Evolutionary conservation across 495 filamentous ascomycete species (phyloP), one percentile per base, ranked within the genome.

Genomic region (Aspergillus nanangensis): DNA sequence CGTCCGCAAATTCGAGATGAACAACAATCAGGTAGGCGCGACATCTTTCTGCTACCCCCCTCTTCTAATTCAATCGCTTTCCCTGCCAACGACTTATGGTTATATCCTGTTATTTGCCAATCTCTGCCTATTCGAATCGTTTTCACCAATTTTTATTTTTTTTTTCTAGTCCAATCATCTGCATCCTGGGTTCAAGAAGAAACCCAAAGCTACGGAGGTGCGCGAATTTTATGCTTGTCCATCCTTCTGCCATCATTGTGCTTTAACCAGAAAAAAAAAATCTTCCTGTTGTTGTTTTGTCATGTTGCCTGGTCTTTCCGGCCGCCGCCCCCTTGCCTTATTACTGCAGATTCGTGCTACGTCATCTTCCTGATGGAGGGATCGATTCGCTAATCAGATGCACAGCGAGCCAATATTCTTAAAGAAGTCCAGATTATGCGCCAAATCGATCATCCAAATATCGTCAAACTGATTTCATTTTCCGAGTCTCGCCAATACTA

Each of bases 381-480:
- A 4, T 38, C 15, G 5, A 40, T 41, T 37, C 13, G 41, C 52
- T 59, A 31, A 58, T 47, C 32, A 33, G 5, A 44, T 54, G 41
- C 48, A 55, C 64, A 98, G 93, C 78, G 93, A 72, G 86, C 90
- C 45, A 98, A 97, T 54, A 96, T 98, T 47, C 72, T 97, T 38
- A 98, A 98, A 65, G 93, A 98, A 63, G 94, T 98, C 10, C 90
- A 95, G 63, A 97, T 98, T 62, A 98, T 98, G 93, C 88, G 89
- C 34, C 84, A 90, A 57, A 74, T 97, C 38, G 90, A 97, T 52
- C 94, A 98, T 53, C 90, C 90, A 17, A 96, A 96, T 57, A 89
- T 98, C 55, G 81, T 94, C 68, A 90, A 88, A 56, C 78, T 98
- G 17, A 77, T 96, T 53, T 87, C 94, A 55, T 98, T 98, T 58